Conservation (phyloP, 148 eudicot genomes). For the Persicaria maculosa region DNA sequence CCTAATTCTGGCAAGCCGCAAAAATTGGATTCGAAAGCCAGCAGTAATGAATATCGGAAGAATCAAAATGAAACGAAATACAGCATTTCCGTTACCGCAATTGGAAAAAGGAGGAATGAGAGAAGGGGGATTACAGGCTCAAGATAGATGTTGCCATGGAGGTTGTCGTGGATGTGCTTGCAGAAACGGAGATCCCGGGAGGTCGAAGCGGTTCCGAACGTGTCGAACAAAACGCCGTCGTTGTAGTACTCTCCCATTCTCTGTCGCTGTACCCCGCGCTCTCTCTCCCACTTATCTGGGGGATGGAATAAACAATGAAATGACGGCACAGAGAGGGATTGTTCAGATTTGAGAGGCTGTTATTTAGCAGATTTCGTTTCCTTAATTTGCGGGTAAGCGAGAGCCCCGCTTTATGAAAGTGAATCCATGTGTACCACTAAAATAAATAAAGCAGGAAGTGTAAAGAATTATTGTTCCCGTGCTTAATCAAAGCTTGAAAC, state of each 20-base stretch:
- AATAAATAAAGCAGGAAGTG: too few relatives aligned
- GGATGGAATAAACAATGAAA: background rate
- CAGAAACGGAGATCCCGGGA: slow-evolving; percentile 30
- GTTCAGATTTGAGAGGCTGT: background rate
- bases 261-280: background rate
- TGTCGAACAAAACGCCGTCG: slow-evolving; percentile 16
- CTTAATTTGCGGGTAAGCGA: background rate
- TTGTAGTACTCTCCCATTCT: slow-evolving; percentile 42
- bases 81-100: background rate
- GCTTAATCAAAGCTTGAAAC: too few relatives aligned
- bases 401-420: background rate
- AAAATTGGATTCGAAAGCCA: background rate
- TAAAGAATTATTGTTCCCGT: too few relatives aligned
- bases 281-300: slow-evolving; percentile 5
- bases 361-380: background rate
- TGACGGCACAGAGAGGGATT: slow-evolving; percentile 2
- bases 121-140: slow-evolving; percentile 35
- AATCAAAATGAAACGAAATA: background rate
- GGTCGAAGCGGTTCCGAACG: slow-evolving; percentile 10
- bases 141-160: slow-evolving; percentile 73
- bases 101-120: background rate
- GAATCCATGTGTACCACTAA: too few relatives aligned
- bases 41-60: background rate
- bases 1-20: background rate
- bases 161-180: slow-evolving; percentile 70